These are phyloP conservation scores for Vinca major DNA, from an alignment of 305 asterid genomes.

Conservation along the genomic window DNA sequence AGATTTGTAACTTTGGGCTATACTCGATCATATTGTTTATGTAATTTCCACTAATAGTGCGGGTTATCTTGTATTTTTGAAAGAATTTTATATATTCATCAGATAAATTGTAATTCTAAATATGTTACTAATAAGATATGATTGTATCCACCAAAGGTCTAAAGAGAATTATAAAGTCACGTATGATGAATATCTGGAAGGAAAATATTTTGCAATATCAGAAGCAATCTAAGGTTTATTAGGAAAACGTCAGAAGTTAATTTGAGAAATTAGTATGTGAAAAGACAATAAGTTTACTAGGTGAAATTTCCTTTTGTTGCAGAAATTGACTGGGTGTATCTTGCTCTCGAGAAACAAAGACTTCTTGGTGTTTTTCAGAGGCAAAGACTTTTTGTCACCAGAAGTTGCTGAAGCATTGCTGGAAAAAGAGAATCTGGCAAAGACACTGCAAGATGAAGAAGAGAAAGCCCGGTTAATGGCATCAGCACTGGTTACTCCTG, in stretches of 20 bases:
- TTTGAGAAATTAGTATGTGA: not conserved
- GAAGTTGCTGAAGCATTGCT: slow-evolving; percentile 79
- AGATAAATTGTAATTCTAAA: not conserved
- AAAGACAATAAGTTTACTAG: not conserved
- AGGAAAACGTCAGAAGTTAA: not conserved
- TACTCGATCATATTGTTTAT: no score
- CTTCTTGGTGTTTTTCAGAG: slow-evolving; percentile 78
- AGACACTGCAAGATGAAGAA: slow-evolving; percentile 77
- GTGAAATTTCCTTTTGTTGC: slow-evolving; percentile 24
- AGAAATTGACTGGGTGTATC: slow-evolving; percentile 84
- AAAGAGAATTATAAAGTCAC: not conserved
- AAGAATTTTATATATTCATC: not conserved
- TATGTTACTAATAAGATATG: slow-evolving; percentile 1
- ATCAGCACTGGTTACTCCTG: slow-evolving; percentile 34
- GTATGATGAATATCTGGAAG: not conserved
- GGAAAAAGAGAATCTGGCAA: slow-evolving; percentile 83
- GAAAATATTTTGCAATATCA: not conserved
- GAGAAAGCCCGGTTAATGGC: slow-evolving; percentile 74
- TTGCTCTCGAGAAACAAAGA: slow-evolving; percentile 91
- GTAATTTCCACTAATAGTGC: no score
- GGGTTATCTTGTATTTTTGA: no score
- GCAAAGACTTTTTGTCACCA: slow-evolving; percentile 80
- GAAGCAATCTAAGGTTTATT: not conserved
- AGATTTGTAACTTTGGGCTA: no score
- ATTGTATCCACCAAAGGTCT: not conserved